phyloP scores from a whole-genome alignment of 106 monocot species.

The Dendrobium nobile region DNA sequence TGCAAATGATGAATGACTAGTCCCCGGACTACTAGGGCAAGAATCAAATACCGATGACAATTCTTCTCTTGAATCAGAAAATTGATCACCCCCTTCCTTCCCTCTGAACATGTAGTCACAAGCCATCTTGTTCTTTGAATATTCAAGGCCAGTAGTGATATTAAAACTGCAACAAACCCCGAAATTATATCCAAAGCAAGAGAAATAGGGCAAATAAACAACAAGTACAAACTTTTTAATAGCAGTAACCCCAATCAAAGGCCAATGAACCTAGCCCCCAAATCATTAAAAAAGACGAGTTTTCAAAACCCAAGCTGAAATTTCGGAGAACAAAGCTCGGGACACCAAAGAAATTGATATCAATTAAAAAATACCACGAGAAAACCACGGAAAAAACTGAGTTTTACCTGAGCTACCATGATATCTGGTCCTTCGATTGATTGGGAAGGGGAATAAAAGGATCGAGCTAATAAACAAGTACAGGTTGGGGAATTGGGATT shows the following conservation, averaged over 20 bases:
- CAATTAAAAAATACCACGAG: background rate
- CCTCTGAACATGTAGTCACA: background rate
- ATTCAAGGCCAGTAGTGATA: background rate
- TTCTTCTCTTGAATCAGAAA: constrained; percentile 56
- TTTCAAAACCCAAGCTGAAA: background rate
- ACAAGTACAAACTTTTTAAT: background rate
- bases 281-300: background rate
- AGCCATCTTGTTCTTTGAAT: constrained; percentile 5
- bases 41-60: constrained; percentile 25
- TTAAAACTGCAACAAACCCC: background rate
- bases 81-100: constrained; percentile 27
- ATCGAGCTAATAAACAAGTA: background rate
- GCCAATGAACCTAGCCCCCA: background rate
- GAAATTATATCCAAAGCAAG: background rate
- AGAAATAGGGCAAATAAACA: background rate
- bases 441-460: background rate
- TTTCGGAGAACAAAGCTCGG: background rate
- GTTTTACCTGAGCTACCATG: background rate
- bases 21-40: constrained; percentile 12
- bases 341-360: background rate
- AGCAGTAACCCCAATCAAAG: background rate
- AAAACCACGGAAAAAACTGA: background rate
- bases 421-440: background rate
- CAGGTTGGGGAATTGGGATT: background rate
- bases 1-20: background rate